Conservation (phyloP, 2,329 filamentous ascomycete species). For the Pyrenochaeta sp. region DNA sequence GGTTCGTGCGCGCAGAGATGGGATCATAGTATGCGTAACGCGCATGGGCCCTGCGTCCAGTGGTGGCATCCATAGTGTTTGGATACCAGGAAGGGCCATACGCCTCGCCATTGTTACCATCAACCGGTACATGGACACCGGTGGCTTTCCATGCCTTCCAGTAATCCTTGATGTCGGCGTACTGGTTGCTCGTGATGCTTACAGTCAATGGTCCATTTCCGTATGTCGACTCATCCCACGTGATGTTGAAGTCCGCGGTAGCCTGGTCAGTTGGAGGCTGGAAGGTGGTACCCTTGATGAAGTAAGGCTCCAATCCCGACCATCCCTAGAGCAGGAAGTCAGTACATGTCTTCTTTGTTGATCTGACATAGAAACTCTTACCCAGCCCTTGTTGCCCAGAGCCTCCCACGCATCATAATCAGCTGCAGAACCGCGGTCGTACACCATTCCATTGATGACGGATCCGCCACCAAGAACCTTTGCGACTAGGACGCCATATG, state of each 20-base stretch:
- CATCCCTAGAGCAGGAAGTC: conserved; percentile 48
- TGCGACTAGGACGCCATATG: conserved; percentile 33
- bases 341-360: too few relatives aligned
- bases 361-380: too few relatives aligned
- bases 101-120: conserved; percentile 35
- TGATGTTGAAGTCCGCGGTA: conserved; percentile 34
- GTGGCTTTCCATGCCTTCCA: conserved; percentile 34
- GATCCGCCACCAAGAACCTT: conserved; percentile 40
- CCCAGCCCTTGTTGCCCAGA: conserved; percentile 68
- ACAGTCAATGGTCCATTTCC: conserved; percentile 36
- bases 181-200: conserved; percentile 38
- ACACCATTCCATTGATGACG: conserved; percentile 49
- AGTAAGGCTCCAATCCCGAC: conserved; percentile 52
- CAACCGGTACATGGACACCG: conserved; percentile 22
- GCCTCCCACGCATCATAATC: conserved; percentile 64
- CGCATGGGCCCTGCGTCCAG: conserved; percentile 32
- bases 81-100: conserved; percentile 33
- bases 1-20: conserved; percentile 32
- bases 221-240: conserved; percentile 33
- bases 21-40: conserved; percentile 43
- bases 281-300: conserved; percentile 39
- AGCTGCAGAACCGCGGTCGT: conserved; percentile 41
- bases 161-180: conserved; percentile 35
- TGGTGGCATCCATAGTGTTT: conserved; percentile 39
- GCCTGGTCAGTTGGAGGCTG: conserved; percentile 28